Percentiles rank a stretch among this genome's conserved stretches.
These are phyloP conservation scores for Neostapfia colusana DNA, from an alignment of 176 grass and related monocot species.

Conservation along the genomic window DNA sequence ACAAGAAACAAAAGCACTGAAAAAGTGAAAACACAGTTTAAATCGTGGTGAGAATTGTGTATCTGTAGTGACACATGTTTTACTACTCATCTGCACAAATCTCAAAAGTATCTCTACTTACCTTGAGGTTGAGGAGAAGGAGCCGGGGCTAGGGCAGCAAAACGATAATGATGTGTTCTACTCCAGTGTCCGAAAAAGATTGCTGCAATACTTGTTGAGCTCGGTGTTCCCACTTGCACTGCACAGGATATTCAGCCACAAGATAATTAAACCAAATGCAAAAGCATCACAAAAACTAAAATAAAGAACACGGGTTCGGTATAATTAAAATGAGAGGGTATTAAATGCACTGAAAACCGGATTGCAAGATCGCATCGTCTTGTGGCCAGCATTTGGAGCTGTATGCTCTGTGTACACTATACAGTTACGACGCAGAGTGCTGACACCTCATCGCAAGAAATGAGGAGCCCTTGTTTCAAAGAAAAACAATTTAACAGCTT, in stretches of 20 bases:
- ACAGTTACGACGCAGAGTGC: slow-evolving; percentile 3
- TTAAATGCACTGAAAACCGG: background rate
- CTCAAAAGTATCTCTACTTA: slow-evolving; percentile 35
- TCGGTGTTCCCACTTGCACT: slow-evolving; percentile 48
- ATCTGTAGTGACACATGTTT: background rate
- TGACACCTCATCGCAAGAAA: slow-evolving; percentile 14
- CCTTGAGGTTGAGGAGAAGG: slow-evolving; percentile 49
- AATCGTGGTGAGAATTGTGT: background rate
- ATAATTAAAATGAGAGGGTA: slow-evolving; percentile 9
- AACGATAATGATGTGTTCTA: slow-evolving; percentile 36
- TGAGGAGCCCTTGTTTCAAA: background rate
- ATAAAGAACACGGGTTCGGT: background rate
- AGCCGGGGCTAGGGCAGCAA: slow-evolving; percentile 39
- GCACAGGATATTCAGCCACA: slow-evolving; percentile 9
- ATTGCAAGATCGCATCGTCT: background rate
- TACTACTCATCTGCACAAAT: background rate
- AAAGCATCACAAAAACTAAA: background rate
- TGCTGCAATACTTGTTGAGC: slow-evolving; percentile 43
- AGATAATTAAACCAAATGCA: background rate
- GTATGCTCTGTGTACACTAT: background rate
- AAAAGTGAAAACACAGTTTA: background rate
- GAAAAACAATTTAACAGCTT: background rate
- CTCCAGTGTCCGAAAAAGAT: slow-evolving; percentile 45
- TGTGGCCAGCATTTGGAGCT: slow-evolving; percentile 4
- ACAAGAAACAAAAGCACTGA: background rate